Evolutionary conservation across 164 flowering plant genomes (phyloP), one percentile per base, ranked within the genome.

Genomic region (Nymphaea colorata): DNA sequence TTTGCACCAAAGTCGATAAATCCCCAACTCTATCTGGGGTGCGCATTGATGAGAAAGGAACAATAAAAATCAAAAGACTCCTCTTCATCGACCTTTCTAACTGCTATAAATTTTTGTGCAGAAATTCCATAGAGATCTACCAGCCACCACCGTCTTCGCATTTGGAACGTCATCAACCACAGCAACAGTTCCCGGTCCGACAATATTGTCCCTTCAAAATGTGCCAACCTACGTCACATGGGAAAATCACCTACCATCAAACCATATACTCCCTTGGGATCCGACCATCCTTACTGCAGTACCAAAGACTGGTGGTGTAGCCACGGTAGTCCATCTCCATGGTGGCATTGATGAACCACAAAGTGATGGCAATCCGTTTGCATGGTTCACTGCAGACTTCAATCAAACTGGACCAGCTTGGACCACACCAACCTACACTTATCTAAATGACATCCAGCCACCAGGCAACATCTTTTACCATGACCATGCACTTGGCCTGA

Each of bases 91-190:
- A 25, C 36, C 36, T 25, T 25, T 25, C 36, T 25, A 25, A 25
- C 36, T 25, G 36, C 36, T 25, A 25, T 10, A 45, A 45, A 5
- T 45, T 45, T 45, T 45, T 45, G 53, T 5, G 14, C 86, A 94
- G 98, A 94, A 91, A 88, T 94, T 94, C 68, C 89, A 85, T 68
- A 71, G 80, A 62, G 87, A 85, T 66, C 73, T 85, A 2, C 86
- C 87, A 44, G 59, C 81, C 41, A 83, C 89, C 2, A 68, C 64
- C 3, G 89, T 85, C 5, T 85, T 82, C 55, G 89, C 87, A 3
- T 85, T 60, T 67, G 89, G 89, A 11, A 71, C 76, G 15, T 74
- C 86, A 57, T 53, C 64, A 65, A 51, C 16, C 42, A 64, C 69
- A 0, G 84, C 89, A 55, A 76, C 87, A 0, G 76, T 85, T 5